phyloP scores from a whole-genome alignment of 2,329 filamentous ascomycete genomes.

The Pochonia chlamydosporia region DNA sequence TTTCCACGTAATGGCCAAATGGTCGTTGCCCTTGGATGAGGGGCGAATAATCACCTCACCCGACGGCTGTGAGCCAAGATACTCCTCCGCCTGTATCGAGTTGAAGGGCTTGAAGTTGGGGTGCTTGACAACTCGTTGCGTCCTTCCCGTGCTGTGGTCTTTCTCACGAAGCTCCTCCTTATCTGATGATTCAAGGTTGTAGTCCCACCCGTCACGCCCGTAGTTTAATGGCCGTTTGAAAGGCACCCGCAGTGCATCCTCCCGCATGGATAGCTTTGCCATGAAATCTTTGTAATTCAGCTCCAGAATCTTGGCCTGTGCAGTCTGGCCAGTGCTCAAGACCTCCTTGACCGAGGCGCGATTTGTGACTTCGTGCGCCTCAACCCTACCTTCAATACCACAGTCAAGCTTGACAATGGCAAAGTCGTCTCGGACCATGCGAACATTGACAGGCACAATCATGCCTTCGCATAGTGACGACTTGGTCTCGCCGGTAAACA shows the following conservation, averaged over 20 bases:
- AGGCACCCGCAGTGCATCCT: constrained; percentile 71
- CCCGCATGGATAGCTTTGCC: constrained; percentile 77
- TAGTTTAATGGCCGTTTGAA: constrained; percentile 66
- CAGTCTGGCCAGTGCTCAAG: constrained; percentile 74
- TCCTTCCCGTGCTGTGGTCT: constrained; percentile 76
- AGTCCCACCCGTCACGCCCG: constrained; percentile 80
- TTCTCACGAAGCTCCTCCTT: constrained; percentile 80
- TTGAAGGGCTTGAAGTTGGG: constrained; percentile 94
- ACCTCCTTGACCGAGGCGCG: constrained; percentile 66
- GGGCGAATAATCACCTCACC: constrained; percentile 94
- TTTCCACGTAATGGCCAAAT: constrained; percentile 97
- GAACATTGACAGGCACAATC: constrained; percentile 85
- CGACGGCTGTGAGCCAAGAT: constrained; percentile 74
- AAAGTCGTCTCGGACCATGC: constrained; percentile 85
- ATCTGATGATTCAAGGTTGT: constrained; percentile 72
- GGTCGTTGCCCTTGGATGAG: constrained; percentile 90
- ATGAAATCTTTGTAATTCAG: constrained; percentile 82
- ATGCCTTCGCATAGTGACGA: constrained; percentile 82
- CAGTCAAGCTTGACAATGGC: constrained; percentile 92
- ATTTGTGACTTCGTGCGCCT: constrained; percentile 74
- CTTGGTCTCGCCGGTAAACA: constrained; percentile 89
- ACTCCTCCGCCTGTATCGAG: constrained; percentile 86
- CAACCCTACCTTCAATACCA: constrained; percentile 84
- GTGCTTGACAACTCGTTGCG: constrained; percentile 94
- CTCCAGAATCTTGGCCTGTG: constrained; percentile 81